Evolutionary conservation across 805 yeast species (phyloP).

Genomic region (Kluyveromyces nonfermentans): DNA sequence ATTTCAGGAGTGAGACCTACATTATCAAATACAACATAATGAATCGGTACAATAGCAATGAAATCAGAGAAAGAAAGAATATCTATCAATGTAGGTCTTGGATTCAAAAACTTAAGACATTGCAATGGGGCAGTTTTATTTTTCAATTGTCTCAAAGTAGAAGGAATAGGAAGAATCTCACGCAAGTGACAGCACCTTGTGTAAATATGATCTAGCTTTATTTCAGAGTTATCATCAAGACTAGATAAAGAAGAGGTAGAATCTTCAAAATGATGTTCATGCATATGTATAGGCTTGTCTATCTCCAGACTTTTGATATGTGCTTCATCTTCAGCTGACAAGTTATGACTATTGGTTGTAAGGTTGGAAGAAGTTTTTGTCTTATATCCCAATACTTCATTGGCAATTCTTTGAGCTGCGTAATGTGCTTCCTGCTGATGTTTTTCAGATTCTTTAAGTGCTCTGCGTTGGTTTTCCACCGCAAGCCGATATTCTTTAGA

Average conservation of each 20-base stretch:
- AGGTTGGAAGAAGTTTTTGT: background rate
- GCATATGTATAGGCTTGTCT: slow-evolving; percentile 62
- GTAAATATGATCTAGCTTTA: slow-evolving; percentile 55
- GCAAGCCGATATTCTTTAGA: slow-evolving; percentile 45
- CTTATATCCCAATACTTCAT: slow-evolving; percentile 47
- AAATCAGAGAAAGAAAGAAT: slow-evolving; percentile 84
- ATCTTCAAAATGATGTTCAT: slow-evolving; percentile 44
- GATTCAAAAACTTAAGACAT: slow-evolving; percentile 63
- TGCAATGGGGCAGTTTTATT: slow-evolving; percentile 71
- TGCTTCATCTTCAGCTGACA: slow-evolving; percentile 5
- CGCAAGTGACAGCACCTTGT: slow-evolving; percentile 90
- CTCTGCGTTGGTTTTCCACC: slow-evolving; percentile 45
- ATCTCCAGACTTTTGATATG: slow-evolving; percentile 37
- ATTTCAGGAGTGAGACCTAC: slow-evolving; percentile 65
- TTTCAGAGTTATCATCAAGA: slow-evolving; percentile 21
- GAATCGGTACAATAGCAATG: slow-evolving; percentile 73
- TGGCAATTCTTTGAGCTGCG: slow-evolving; percentile 61
- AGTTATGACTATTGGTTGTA: slow-evolving; percentile 8
- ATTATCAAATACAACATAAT: slow-evolving; percentile 69
- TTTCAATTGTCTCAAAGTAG: slow-evolving; percentile 71
- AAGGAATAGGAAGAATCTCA: slow-evolving; percentile 87
- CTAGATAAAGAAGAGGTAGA: slow-evolving; percentile 19
- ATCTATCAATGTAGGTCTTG: slow-evolving; percentile 85
- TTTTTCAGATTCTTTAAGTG: slow-evolving; percentile 51
- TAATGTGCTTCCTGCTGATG: slow-evolving; percentile 72